A percentile compares a stretch with the other conserved stretches of the same genome.
phyloP scores from a whole-genome alignment of 2,329 filamentous ascomycete genomes.

The Esteya vermicola region DNA sequence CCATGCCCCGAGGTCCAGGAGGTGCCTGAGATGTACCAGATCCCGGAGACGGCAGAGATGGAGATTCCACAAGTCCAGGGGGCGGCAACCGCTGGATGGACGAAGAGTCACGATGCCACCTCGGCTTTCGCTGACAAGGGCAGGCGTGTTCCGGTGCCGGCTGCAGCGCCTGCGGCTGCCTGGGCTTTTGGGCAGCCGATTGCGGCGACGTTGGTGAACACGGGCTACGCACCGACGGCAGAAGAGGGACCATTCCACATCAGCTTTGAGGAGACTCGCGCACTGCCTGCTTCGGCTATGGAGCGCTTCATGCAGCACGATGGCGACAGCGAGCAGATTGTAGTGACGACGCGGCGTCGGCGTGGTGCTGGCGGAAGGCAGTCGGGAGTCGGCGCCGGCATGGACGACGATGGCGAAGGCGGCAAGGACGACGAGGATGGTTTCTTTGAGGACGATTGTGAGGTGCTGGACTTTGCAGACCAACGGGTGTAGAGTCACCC shows the following conservation, averaged over 20 bases:
- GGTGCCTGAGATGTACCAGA: too few species aligned
- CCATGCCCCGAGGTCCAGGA: too few species aligned
- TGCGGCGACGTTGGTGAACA: conserved; percentile 33
- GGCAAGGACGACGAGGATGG: conserved; percentile 42
- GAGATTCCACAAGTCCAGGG: too few species aligned
- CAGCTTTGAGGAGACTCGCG: conserved; percentile 39
- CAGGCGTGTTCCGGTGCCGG: too few species aligned
- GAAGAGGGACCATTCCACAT: conserved; percentile 37
- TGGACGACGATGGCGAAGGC: conserved; percentile 41
- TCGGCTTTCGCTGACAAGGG: too few species aligned
- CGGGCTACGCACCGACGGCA: conserved; percentile 28
- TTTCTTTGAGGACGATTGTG: conserved; percentile 87
- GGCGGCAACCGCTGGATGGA: too few species aligned
- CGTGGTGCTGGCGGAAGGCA: conserved; percentile 42
- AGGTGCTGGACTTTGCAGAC: conserved; percentile 77
- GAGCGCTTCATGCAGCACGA: conserved; percentile 44
- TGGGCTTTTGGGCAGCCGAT: conserved; percentile 51
- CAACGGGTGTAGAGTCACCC: conserved; percentile 47
- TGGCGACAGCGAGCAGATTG: conserved; percentile 53
- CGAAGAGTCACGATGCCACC: too few species aligned
- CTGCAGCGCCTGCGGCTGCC: conserved; percentile 7
- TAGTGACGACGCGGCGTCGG: conserved; percentile 68
- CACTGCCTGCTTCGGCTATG: conserved; percentile 49
- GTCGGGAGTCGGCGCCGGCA: conserved; percentile 19
- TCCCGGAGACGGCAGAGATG: too few species aligned